A percentile compares a stretch with the other conserved stretches of the same genome.
These are phyloP conservation scores for Aspergillus sp. DNA, from an alignment of 2,329 filamentous ascomycete genomes.

Conservation along the genomic window DNA sequence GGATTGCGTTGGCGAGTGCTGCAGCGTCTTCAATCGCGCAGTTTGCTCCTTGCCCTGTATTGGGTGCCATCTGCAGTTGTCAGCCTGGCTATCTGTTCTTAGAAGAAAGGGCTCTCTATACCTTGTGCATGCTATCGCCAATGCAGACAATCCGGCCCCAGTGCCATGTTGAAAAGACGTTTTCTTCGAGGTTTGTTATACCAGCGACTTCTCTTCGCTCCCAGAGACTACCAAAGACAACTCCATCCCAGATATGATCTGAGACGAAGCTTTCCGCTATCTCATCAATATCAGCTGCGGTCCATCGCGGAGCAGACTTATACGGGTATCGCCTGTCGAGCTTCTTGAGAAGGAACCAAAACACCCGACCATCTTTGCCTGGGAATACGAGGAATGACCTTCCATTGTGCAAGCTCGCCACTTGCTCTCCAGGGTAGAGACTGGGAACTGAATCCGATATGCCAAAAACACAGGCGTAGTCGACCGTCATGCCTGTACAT, in stretches of 20 bases:
- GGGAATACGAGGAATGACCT: conserved; percentile 16
- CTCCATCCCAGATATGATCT: conserved; percentile 4
- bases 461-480: conserved; percentile 30
- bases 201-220: conserved; percentile 3
- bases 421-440: conserved; percentile 14
- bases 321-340: conserved; percentile 19
- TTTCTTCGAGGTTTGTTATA: conserved; percentile 22
- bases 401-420: conserved; percentile 12
- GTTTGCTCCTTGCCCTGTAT: conserved; percentile 40
- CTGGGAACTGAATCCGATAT: conserved; percentile 18
- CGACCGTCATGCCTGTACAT: conserved; percentile 15
- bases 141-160: conserved; percentile 19
- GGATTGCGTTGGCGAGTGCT: not conserved
- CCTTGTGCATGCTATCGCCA: conserved; percentile 28
- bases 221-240: conserved; percentile 22
- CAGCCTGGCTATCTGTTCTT: too few species aligned
- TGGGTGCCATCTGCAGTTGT: conserved; percentile 37
- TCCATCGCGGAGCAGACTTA: conserved; percentile 4
- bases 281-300: conserved; percentile 3
- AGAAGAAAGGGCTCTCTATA: too few species aligned
- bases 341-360: conserved; percentile 26
- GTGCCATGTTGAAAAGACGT: conserved; percentile 22
- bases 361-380: conserved; percentile 21
- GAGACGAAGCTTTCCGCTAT: not conserved
- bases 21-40: conserved; percentile 41